Evolutionary conservation across 1,139 yeast genomes (phyloP), one percentile per base, ranked within the genome.

Genomic region (Saccharomyces hybrid): DNA sequence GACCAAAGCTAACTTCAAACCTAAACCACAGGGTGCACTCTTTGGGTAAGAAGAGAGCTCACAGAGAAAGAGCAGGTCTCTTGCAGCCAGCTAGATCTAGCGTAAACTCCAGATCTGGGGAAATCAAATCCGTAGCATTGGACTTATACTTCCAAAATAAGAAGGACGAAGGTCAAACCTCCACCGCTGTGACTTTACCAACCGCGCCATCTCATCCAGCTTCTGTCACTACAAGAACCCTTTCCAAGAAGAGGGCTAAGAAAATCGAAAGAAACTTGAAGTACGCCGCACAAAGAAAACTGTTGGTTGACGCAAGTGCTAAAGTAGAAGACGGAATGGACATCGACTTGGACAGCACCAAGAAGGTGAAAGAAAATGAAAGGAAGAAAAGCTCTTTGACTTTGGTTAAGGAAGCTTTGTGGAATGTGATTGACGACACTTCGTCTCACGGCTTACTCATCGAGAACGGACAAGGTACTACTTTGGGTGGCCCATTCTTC

Each of bases 181-280:
- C 61, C 14, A 57, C 55, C 38, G 61, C 65, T 52, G 42, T 38
- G 6, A 38, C 42, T 1, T 16, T 38, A 38, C 42, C 42, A 14
- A 38, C 9, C 2, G 6, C 25, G 5, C 13, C 42, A 38, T 16
- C 42, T 14, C 42, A 8, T 4, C 63, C 73, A n/a, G 77, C 79
- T 20, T 73, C 73, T 1, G 63, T 84, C 54, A 83, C 84, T 46
- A 84, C 81, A 50, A 76, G 73, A 52, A 80, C 89, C 0, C 74
- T 88, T 55, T 85, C 95, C 41, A 88, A 84, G 64, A 90, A 90
- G 74, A 83, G 88, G 72, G 84, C 88, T 49, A 81, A 84, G 75
- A 90, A 90, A 74, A 78, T 88, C 62, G 88, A 83, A 61, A 83
- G 96, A 76, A 88, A 87, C 68, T 77, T 82, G 66, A 84, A 82